A percentile compares a stretch with the other conserved stretches of the same genome.
phyloP scores from a whole-genome alignment of 106 monocot genomes.

The Ottelia alismoides region DNA sequence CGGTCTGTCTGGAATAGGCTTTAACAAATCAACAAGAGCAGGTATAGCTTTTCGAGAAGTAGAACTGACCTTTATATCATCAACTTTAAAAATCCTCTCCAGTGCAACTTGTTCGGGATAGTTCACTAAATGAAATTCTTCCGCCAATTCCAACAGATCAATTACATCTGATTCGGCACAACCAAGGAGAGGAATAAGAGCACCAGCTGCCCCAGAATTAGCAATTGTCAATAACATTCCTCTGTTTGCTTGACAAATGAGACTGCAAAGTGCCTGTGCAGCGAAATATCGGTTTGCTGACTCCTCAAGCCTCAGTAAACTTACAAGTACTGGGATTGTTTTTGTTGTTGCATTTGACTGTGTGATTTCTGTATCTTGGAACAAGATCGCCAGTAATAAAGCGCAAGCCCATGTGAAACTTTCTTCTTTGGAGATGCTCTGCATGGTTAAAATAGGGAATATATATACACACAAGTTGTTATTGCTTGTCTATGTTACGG shows the following conservation, averaged over 20 bases:
- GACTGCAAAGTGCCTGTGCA: conserved; percentile 84
- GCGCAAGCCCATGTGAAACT: conserved; percentile 75
- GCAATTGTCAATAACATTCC: conserved; percentile 84
- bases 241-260: conserved; percentile 81
- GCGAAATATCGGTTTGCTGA: conserved; percentile 81
- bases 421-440: conserved; percentile 82
- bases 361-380: conserved; percentile 75
- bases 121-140: conserved; percentile 51
- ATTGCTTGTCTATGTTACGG: conserved; percentile 39
- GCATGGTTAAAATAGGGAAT: conserved; percentile 8
- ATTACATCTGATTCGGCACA: conserved; percentile 76
- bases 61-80: conserved; percentile 70
- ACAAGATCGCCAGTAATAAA: conserved; percentile 67
- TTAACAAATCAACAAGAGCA: conserved; percentile 82
- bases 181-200: conserved; percentile 86
- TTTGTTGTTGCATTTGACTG: conserved; percentile 51
- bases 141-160: conserved; percentile 71
- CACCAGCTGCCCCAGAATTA: conserved; percentile 78
- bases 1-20: conserved; percentile 94
- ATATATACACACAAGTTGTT: conserved; percentile 20
- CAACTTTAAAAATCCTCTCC: conserved; percentile 76
- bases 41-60: conserved; percentile 89
- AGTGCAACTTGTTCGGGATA: conserved; percentile 74
- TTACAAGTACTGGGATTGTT: conserved; percentile 71
- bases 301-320: conserved; percentile 76